A percentile compares a stretch with the other conserved stretches of the same genome.
Evolutionary conservation across 2,329 filamentous ascomycete genomes (phyloP).

Genomic region (Neopestalotiopsis rosae): DNA sequence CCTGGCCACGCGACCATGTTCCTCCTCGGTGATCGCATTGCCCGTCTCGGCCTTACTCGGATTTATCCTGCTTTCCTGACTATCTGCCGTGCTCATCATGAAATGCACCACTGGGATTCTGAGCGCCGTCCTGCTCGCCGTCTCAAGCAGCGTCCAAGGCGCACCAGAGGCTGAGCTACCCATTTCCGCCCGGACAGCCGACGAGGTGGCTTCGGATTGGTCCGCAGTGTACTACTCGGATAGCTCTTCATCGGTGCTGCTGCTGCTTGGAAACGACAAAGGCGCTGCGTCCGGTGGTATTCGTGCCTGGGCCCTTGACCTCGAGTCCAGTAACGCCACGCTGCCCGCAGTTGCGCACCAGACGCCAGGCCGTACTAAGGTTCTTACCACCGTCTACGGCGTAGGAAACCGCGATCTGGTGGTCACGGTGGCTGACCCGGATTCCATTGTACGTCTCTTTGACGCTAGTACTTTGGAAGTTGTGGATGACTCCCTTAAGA

Average conservation of each 20-base stretch:
- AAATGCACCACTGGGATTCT: not conserved
- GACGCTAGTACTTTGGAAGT: conserved; percentile 29
- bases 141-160: not conserved
- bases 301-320: conserved; percentile 40
- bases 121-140: not conserved
- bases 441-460: conserved; percentile 47
- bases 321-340: conserved; percentile 27
- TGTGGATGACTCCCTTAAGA: conserved; percentile 29
- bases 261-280: conserved; percentile 53
- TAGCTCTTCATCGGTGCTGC: conserved; percentile 27
- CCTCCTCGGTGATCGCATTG: not conserved
- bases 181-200: conserved; percentile 34
- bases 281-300: conserved; percentile 49
- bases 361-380: conserved; percentile 50
- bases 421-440: conserved; percentile 47
- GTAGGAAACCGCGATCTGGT: conserved; percentile 42
- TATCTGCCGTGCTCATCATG: not conserved
- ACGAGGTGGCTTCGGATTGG: conserved; percentile 47
- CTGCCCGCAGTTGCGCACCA: conserved; percentile 38
- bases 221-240: conserved; percentile 44
- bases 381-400: conserved; percentile 45
- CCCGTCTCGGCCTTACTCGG: not conserved
- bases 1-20: not conserved
- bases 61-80: not conserved
- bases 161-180: conserved; percentile 26